Evolutionary conservation across 1,139 yeast species (phyloP), one percentile per base, ranked within the genome.

Genomic region (Kurtzmaniella quercitrusa): DNA sequence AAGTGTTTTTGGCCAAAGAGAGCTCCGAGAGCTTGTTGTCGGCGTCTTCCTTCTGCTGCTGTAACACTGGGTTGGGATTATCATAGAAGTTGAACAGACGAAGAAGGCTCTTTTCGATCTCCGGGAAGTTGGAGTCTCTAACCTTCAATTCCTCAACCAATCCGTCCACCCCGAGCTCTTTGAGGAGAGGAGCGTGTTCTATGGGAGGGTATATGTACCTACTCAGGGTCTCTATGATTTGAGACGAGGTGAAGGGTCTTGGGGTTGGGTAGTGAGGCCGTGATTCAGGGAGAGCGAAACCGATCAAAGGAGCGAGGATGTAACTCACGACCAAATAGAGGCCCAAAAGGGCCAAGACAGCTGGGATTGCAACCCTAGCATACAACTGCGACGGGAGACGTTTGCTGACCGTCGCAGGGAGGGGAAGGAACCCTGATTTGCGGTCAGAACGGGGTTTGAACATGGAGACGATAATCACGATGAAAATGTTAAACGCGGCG

Each of bases 151-250:
- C 61, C 54, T 61, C 70, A 46, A 81, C 80, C 40, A 85, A 63
- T 21, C 73, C 70, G 44, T 71, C 68, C 23, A 79, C 59, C 1
- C 82, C 77, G 41, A 84, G 58, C 51, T 81, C 81, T 51, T 75
- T 76, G 48, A 85, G 67, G 25, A 74, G 59, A 1, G 79, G 77
- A 3, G 85, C 81, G 53, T 85, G 83, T 51, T 85, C 89, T 38
- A 83, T 72, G 12, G 79, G 77, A 9, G 93, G 93, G 56, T 75
- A 84, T 23, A 85, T 81, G 55, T 76, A 73, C 41, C 71, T 70
- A 15, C 79, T 71, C 14, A 66, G 60, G 11, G 85, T 75, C 27
- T 68, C 71, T 19, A 80, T 66, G 11, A 50, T 46, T 41, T 63
- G 57, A 8, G 51, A 49, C 39, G 70, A 62, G 24, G 72, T 63